Percentiles rank a stretch among this genome's conserved stretches.
phyloP scores from a whole-genome alignment of 75 land plant genomes.

The Pinus albicaulis region DNA sequence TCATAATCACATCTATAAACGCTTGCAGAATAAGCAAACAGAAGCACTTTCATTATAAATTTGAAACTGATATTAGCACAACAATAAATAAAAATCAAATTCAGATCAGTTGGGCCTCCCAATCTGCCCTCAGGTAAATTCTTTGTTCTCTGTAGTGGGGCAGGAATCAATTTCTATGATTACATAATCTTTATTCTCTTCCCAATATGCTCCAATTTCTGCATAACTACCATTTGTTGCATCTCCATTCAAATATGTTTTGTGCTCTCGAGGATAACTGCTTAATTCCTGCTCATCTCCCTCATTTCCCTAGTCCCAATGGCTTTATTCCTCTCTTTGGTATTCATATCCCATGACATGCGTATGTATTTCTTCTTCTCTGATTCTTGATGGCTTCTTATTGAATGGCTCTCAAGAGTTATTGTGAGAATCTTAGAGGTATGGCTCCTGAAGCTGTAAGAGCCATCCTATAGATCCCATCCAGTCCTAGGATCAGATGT shows the following conservation, averaged over 20 bases:
- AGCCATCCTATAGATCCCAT: constrained; percentile 3
- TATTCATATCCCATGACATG: too few relatives aligned
- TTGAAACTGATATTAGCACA: too few relatives aligned
- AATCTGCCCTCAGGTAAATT: constrained; percentile 35
- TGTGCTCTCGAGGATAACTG: constrained; percentile 44
- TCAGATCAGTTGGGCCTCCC: constrained; percentile 53
- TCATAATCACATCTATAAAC: too few relatives aligned
- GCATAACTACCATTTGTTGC: constrained; percentile 28
- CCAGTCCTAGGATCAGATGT: constrained; percentile 33
- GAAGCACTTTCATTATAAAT: too few relatives aligned
- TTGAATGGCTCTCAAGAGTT: constrained; percentile 31
- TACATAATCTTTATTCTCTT: constrained; percentile 31
- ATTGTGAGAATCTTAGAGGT: constrained; percentile 45
- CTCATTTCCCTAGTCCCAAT: too few relatives aligned
- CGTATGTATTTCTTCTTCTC: too few relatives aligned
- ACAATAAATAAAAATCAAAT: too few relatives aligned
- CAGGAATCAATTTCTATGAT: constrained; percentile 47
- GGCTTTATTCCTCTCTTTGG: too few relatives aligned
- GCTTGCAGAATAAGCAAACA: too few relatives aligned
- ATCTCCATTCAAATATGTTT: constrained; percentile 38
- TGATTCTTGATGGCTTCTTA: constrained; percentile 1
- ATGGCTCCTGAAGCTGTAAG: constrained; percentile 39
- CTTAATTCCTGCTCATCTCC: constrained; percentile 19
- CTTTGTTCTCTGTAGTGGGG: constrained; percentile 36
- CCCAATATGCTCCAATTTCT: constrained; percentile 59